phyloP scores from a whole-genome alignment of 495 filamentous ascomycete species.

The Astrocystis sublimbata region DNA sequence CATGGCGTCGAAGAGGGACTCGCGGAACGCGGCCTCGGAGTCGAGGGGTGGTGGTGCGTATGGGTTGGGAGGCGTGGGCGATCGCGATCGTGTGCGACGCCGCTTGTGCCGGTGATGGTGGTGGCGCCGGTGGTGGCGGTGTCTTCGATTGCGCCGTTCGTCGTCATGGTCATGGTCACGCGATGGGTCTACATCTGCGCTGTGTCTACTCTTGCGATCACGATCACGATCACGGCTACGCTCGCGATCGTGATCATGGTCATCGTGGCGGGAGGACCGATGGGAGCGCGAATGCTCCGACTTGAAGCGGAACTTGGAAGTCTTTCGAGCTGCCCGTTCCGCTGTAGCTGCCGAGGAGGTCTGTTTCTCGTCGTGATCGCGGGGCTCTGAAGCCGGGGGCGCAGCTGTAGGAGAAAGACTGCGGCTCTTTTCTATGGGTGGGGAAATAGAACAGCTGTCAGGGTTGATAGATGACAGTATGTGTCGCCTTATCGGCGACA shows the following conservation, averaged over 20 bases:
- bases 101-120: constrained; percentile 33
- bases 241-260: constrained; percentile 16
- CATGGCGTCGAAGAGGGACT: constrained; percentile 98
- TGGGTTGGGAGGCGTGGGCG: constrained; percentile 39
- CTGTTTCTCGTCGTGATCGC: constrained; percentile 18
- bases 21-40: constrained; percentile 76
- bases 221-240: constrained; percentile 20
- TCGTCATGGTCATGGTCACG: constrained; percentile 21
- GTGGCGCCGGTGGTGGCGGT: constrained; percentile 22
- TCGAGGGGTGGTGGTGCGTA: constrained; percentile 58
- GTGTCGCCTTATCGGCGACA: constrained; percentile 48
- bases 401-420: constrained; percentile 11
- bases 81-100: constrained; percentile 33
- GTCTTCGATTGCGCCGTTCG: too few relatives aligned
- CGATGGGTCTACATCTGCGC: background rate
- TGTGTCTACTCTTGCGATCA: constrained; percentile 2
- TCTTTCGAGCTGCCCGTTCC: constrained; percentile 26
- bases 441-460: constrained; percentile 22
- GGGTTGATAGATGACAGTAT: constrained; percentile 49
- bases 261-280: constrained; percentile 20
- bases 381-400: constrained; percentile 19
- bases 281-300: constrained; percentile 31
- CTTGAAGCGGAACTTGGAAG: constrained; percentile 64
- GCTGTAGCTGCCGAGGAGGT: constrained; percentile 11
- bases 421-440: constrained; percentile 9